Base-by-base conservation (phyloP, 2,329 filamentous ascomycete genomes). In the Penicillium decumbens region DNA sequence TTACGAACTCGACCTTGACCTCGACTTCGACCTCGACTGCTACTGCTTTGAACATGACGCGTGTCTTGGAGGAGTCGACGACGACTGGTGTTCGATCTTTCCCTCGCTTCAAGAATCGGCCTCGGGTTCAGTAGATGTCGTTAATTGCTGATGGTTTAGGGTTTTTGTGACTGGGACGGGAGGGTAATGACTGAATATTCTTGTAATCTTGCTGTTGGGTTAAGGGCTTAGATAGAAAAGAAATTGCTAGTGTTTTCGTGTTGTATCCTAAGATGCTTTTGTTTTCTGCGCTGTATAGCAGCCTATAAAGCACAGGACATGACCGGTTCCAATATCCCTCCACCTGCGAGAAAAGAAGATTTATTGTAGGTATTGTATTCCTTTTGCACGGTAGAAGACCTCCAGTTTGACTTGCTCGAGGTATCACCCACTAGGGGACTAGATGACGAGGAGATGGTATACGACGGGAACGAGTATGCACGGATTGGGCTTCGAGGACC, bases 1-100 rank as follows among this genome's bases (percentile, higher is more conserved):
- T 47, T 45, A 20, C 43, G 40, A 55, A 57, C 29, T 40, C 20
- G 51, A 54, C 51, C 33, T 18, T 18, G 15, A 18, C 15, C 15
- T 29, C 43, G n/a, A 23, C 15, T 4, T 18, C 10, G 10, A 37
- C 38, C 13, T 6, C 27, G 3, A 29, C 27, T 29, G 9, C 27
- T 9, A 29, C 8, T 29, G 41, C 18, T 30, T 20, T 8, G n/a
- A 30, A 29, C 23, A 24, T 24, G 30, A 33, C 28, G 28, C 32
- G 23, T 18, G 38, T 39, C 47, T 32, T 39, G 29, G 7, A 9
- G 29, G 8, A 27, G 42, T 23, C 42, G 37, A 38, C 42, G n/a
- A 12, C 42, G 23, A 33, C 28, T 23, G 23, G 12, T 27, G 35
- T 8, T 12, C 4, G 38, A 23, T 3, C 24, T 3, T 42, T 47